phyloP scores from a whole-genome alignment of 257 asterid genomes.

The Thymus mandschuricus region DNA sequence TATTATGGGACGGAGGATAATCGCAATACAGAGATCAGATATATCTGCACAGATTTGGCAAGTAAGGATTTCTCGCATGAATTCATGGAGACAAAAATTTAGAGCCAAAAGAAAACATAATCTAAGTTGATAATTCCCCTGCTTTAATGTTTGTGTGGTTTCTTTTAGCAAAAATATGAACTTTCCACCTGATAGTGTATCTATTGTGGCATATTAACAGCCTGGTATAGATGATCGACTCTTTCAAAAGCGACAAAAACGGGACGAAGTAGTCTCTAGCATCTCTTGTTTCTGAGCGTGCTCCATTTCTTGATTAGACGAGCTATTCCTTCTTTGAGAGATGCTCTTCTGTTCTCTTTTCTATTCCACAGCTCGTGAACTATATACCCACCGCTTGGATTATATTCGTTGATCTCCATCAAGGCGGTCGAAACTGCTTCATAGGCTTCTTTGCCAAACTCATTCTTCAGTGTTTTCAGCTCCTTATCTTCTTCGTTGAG shows the following conservation, averaged over 20 bases:
- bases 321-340: conserved; percentile 56
- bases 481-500: conserved; percentile 55
- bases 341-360: conserved; percentile 52
- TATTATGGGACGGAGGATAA: not conserved
- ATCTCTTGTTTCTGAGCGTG: conserved; percentile 33
- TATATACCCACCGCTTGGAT: conserved; percentile 67
- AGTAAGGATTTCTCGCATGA: no score
- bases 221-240: not conserved
- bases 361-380: conserved; percentile 69
- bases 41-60: no score
- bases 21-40: not conserved
- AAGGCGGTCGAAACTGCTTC: conserved; percentile 58
- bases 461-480: conserved; percentile 46
- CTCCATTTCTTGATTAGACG: conserved; percentile 54
- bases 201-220: not conserved
- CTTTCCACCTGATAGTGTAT: not conserved
- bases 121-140: no score
- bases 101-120: no score
- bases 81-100: no score
- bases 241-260: not conserved
- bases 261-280: not conserved
- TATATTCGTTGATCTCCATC: conserved; percentile 58
- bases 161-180: not conserved
- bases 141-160: no score
- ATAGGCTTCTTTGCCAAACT: conserved; percentile 52